A percentile compares a stretch with the other conserved stretches of the same genome.
Evolutionary conservation across 2,329 filamentous ascomycete species (phyloP).

Genomic region (Aureobasidium subglaciale): DNA sequence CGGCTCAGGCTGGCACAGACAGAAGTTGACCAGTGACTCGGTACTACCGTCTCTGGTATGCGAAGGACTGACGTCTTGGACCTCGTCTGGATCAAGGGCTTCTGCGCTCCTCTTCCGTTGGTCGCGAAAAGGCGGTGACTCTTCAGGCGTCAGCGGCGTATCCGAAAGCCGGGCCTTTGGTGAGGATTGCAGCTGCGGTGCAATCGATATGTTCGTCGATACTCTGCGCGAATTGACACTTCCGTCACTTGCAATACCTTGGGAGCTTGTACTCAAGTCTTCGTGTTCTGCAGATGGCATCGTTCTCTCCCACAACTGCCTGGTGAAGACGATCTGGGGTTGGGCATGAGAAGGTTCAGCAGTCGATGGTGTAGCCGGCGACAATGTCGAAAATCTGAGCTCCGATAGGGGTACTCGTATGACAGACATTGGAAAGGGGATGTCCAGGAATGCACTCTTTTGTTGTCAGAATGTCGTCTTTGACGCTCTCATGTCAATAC

Average conservation of each 20-base stretch:
- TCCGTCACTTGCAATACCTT: conserved; percentile 7
- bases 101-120: conserved; percentile 29
- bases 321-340: conserved; percentile 28
- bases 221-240: conserved; percentile 20
- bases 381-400: conserved; percentile 7
- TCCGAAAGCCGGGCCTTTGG: conserved; percentile 24
- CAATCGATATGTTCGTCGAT: conserved; percentile 24
- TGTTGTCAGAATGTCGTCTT: conserved; percentile 14
- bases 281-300: conserved; percentile 26
- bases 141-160: conserved; percentile 31
- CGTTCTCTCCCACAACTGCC: conserved; percentile 32
- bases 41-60: conserved; percentile 28
- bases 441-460: conserved; percentile 17
- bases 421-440: conserved; percentile 17
- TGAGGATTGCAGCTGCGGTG: conserved; percentile 24
- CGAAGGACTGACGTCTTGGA: conserved; percentile 22
- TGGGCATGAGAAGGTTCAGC: conserved; percentile 12
- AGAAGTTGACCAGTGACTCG: conserved; percentile 48
- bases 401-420: conserved; percentile 17
- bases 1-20: conserved; percentile 63
- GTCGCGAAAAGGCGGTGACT: conserved; percentile 27
- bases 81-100: conserved; percentile 28
- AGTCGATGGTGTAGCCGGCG: conserved; percentile 7
- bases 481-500: neutral
- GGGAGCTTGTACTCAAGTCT: conserved; percentile 12